Evolutionary conservation across 257 asterid genomes (phyloP).

Genomic region (Oldenlandia corymbosa): DNA sequence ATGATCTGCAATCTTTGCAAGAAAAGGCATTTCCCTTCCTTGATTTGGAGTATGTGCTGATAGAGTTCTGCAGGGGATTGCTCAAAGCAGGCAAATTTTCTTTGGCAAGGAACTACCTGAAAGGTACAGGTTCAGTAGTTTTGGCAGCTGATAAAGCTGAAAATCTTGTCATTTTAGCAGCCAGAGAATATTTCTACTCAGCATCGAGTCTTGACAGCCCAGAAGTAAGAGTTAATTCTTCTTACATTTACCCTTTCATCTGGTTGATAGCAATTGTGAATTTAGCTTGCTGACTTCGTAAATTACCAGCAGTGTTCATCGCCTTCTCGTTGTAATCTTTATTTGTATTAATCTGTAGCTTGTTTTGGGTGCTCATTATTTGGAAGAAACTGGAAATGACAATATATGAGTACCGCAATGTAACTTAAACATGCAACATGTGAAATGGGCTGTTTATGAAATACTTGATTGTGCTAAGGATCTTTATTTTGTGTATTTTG

Average conservation of each 20-base stretch:
- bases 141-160: slow-evolving; percentile 91
- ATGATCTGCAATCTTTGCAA: slow-evolving; percentile 80
- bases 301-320: background rate
- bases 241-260: background rate
- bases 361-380: background rate
- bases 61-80: slow-evolving; percentile 96
- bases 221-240: slow-evolving; percentile 50
- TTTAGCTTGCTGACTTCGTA: background rate
- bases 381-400: background rate
- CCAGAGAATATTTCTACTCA: slow-evolving; percentile 93
- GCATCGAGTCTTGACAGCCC: slow-evolving; percentile 93
- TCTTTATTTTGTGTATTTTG: background rate
- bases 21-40: slow-evolving; percentile 92
- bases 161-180: slow-evolving; percentile 95
- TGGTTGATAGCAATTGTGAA: background rate
- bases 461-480: background rate
- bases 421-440: background rate
- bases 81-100: slow-evolving; percentile 92
- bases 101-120: slow-evolving; percentile 90
- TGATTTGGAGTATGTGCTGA: slow-evolving; percentile 77
- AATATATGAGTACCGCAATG: background rate
- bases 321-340: background rate
- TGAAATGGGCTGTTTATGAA: background rate
- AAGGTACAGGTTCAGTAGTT: slow-evolving; percentile 73
- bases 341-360: background rate